phyloP scores from a whole-genome alignment of 2,329 filamentous ascomycete species.

The Aspergillus oerlinghausenensis region DNA sequence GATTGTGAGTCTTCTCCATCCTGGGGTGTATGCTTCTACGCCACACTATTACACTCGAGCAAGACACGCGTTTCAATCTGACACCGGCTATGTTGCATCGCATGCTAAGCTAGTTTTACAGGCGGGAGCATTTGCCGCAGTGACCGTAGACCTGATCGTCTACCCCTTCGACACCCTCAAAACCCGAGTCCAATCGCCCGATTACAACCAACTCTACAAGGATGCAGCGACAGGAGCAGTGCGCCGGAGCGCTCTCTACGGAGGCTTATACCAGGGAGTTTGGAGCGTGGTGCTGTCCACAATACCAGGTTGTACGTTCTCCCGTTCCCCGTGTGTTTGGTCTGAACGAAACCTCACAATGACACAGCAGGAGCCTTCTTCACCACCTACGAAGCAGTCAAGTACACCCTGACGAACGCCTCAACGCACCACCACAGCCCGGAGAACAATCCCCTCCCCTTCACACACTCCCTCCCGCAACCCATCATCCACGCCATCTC shows the following conservation, averaged over 20 bases:
- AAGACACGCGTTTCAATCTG: background rate
- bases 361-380: conserved; percentile 77
- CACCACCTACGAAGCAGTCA: conserved; percentile 78
- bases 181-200: conserved; percentile 74
- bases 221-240: conserved; percentile 52
- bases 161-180: conserved; percentile 90
- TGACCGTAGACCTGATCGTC: conserved; percentile 78
- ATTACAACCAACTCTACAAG: conserved; percentile 65
- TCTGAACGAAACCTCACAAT: background rate
- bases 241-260: conserved; percentile 55
- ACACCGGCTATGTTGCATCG: background rate
- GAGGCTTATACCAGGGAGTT: conserved; percentile 80
- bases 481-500: conserved; percentile 68
- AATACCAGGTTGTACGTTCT: conserved; percentile 66
- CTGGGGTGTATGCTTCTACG: background rate
- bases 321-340: background rate
- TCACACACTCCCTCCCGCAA: conserved; percentile 52
- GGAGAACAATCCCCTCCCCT: conserved; percentile 12
- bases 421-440: conserved; percentile 24
- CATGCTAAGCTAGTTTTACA: conserved; percentile 29
- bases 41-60: background rate
- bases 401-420: conserved; percentile 56
- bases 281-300: conserved; percentile 82
- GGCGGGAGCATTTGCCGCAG: conserved; percentile 81
- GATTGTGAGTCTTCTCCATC: conserved; percentile 42